Base-by-base conservation (phyloP, 208 protist genomes). In the Tritrichomonas musculus region DNA sequence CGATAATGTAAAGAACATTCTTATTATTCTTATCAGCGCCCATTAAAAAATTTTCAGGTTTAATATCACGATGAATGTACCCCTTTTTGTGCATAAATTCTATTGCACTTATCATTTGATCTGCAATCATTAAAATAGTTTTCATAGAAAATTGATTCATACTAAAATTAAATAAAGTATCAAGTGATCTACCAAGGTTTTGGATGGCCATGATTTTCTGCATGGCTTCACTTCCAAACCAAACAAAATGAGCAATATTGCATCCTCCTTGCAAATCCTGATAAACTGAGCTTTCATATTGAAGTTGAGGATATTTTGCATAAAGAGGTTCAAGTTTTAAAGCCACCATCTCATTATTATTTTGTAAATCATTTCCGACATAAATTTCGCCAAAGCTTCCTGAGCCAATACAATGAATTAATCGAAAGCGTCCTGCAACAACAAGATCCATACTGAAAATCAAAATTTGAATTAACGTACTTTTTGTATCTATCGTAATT, bases 191-290 rank as follows among this genome's bases (percentile, higher is more conserved):
- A 0, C 98, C 98, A 0, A 99, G 96, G 13, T 99, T 94, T 80
- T 99, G 98, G 95, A 99, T 99, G 36, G 99, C 98, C 95, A 99
- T 97, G 13, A 99, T 97, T 92, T 99, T 99, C 95, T 99, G 99
- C 75, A 98, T 97, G 0, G 97, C 98, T 57, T 98, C 97, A 13
- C 96, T 92, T 1, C 98, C 98, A 95, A 95, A 99, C 95, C 97
- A 99, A 94, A 97, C 97, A 0, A 99, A 96, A 36, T 97, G 95
- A 0, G 98, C 98, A 57, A 99, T 98, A 55, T 98, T 98, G 3
- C 98, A 64, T 39, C 44, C 65, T 11, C 72, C 80, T 36, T 92
- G 66, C 11, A 94, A 69, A 30, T 92, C 3, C 20, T 96, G 96
- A 92, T 98, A 98, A 9, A 99, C 95, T 66, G 97, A 96, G 39